phyloP scores from a whole-genome alignment of 2,329 filamentous ascomycete genomes.

The Knoxdaviesia proteae region DNA sequence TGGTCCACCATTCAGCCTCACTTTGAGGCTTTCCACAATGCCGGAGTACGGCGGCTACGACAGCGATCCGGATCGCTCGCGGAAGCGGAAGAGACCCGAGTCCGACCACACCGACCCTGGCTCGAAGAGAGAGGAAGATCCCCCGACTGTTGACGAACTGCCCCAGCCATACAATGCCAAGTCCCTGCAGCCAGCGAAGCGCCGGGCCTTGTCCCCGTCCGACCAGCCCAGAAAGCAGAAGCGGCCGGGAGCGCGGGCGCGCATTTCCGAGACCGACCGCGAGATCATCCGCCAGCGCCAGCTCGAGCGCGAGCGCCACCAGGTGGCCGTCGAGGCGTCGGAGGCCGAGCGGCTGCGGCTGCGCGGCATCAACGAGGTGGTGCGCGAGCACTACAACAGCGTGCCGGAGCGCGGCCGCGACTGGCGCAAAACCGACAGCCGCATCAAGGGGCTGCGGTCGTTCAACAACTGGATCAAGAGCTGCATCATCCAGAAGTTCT shows the following conservation, averaged over 20 bases:
- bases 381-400: conserved; percentile 86
- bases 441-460: conserved; percentile 80
- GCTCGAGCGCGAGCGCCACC: conserved; percentile 30
- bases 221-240: conserved; percentile 43
- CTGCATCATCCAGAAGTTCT: conserved; percentile 91
- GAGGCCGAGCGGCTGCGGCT: conserved; percentile 18
- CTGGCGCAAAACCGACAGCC: conserved; percentile 84
- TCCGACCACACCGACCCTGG: background rate
- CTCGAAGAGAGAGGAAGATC: conserved; percentile 17
- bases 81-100: too few species aligned
- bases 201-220: conserved; percentile 32
- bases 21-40: too few species aligned
- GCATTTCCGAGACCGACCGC: conserved; percentile 45
- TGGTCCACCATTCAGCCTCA: too few species aligned
- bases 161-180: conserved; percentile 41
- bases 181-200: conserved; percentile 35
- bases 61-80: too few species aligned
- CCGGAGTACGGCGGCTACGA: too few species aligned
- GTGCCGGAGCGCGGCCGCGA: conserved; percentile 85
- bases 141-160: conserved; percentile 17
- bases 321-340: conserved; percentile 15
- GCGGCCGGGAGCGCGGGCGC: conserved; percentile 42
- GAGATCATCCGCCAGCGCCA: conserved; percentile 45
- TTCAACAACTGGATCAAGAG: conserved; percentile 99
- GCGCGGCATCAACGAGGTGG: conserved; percentile 55